Evolutionary conservation across 495 filamentous ascomycete species (phyloP).

Genomic region (Podospora didyma): DNA sequence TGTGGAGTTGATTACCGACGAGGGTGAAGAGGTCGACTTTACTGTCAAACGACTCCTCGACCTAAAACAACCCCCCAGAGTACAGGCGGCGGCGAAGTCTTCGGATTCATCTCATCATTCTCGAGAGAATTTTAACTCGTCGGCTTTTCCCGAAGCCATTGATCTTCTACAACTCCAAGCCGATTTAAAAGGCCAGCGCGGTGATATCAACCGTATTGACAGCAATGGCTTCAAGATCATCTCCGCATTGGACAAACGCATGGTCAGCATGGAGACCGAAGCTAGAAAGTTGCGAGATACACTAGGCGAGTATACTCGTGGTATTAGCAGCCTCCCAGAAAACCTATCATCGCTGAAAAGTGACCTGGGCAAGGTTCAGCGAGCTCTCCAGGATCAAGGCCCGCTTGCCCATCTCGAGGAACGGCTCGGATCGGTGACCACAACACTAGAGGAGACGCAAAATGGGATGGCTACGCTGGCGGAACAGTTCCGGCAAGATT

Average conservation of each 20-base stretch:
- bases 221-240: constrained; percentile 29
- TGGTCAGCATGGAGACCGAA: constrained; percentile 22
- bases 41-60: constrained; percentile 27
- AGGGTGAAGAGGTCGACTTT: constrained; percentile 14
- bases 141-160: neutral
- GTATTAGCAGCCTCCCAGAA: constrained; percentile 12
- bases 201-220: constrained; percentile 31
- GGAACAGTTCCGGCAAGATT: neutral
- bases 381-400: constrained; percentile 6
- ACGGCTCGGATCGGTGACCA: constrained; percentile 6
- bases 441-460: neutral
- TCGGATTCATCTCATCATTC: neutral
- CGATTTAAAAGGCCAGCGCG: constrained; percentile 27
- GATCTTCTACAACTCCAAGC: constrained; percentile 17
- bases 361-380: constrained; percentile 16
- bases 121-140: neutral
- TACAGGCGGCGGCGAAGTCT: neutral
- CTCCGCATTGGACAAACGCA: constrained; percentile 26
- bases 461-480: neutral
- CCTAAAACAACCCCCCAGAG: constrained; percentile 17
- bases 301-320: constrained; percentile 11
- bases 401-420: constrained; percentile 13
- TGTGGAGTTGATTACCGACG: constrained; percentile 10
- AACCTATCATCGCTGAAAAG: constrained; percentile 18
- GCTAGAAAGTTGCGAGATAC: constrained; percentile 19